Percentiles rank a stretch among this genome's conserved stretches.
Evolutionary conservation across 345 rosid genomes (phyloP).

Genomic region (Citrus cavaleriei): DNA sequence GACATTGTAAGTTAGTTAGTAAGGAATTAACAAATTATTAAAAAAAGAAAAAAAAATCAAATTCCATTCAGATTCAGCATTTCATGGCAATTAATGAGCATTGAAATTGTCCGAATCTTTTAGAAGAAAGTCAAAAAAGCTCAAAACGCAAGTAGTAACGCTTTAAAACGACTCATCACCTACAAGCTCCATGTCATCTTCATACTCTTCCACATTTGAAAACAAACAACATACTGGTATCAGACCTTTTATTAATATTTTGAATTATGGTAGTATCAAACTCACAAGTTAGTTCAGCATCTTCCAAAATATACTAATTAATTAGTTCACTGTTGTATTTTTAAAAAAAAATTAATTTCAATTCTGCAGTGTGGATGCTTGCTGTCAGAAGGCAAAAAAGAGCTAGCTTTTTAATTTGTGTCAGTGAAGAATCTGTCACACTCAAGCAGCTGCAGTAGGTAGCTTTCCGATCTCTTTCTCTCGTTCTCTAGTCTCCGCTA

Average conservation of each 20-base stretch:
- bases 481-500: too few relatives aligned
- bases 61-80: too few relatives aligned
- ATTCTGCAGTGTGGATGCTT: neutral
- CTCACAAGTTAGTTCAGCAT: neutral
- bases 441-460: slow-evolving; percentile 23
- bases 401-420: too few relatives aligned
- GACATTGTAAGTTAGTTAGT: too few relatives aligned
- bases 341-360: too few relatives aligned
- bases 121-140: neutral
- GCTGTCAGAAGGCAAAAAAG: neutral
- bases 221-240: too few relatives aligned
- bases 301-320: too few relatives aligned
- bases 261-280: neutral
- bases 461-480: neutral
- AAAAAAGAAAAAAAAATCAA: too few relatives aligned
- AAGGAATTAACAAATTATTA: too few relatives aligned
- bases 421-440: neutral
- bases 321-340: too few relatives aligned
- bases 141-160: neutral
- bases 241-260: too few relatives aligned
- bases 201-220: too few relatives aligned
- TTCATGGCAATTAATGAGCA: neutral
- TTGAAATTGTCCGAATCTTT: neutral
- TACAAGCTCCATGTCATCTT: neutral
- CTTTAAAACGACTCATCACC: neutral